These are phyloP conservation scores for Gossypium lobatum DNA, from an alignment of 441 rosid genomes.

Conservation along the genomic window DNA sequence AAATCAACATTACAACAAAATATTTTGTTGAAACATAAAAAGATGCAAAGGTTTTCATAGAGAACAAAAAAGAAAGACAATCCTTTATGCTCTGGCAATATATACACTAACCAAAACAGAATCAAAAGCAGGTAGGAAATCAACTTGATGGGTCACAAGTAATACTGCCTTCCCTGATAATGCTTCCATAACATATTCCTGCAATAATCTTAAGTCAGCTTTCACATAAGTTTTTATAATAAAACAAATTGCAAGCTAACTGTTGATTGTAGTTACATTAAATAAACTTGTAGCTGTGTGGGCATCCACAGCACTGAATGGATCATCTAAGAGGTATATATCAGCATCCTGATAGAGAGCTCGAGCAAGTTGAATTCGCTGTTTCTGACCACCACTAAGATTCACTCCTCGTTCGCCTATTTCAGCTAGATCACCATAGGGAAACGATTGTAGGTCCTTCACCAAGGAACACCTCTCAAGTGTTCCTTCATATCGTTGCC, in stretches of 20 bases:
- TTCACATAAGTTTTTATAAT: not conserved
- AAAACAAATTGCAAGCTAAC: not conserved
- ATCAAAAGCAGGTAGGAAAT: constrained; percentile 89
- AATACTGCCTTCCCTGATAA: constrained; percentile 73
- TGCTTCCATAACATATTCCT: constrained; percentile 83
- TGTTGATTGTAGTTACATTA: constrained; percentile 37
- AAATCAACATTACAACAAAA: constrained; percentile 9
- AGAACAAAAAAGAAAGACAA: not conserved
- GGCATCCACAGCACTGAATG: constrained; percentile 97
- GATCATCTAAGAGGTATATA: constrained; percentile 90
- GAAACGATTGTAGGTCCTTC: constrained; percentile 86
- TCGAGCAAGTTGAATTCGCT: constrained; percentile 92
- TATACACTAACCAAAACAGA: constrained; percentile 62
- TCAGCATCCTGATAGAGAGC: constrained; percentile 93
- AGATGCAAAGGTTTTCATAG: not conserved
- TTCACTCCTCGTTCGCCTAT: constrained; percentile 96
- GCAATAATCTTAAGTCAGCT: constrained; percentile 26
- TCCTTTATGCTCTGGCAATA: not conserved
- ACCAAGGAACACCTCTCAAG: constrained; percentile 75
- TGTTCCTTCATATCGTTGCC: constrained; percentile 61
- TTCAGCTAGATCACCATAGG: constrained; percentile 85
- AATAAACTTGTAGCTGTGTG: constrained; percentile 89
- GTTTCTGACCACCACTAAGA: constrained; percentile 96
- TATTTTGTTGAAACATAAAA: not conserved
- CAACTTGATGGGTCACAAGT: constrained; percentile 95